Conservation (phyloP, 345 rosid species). For the Bruguiera parviflora region DNA sequence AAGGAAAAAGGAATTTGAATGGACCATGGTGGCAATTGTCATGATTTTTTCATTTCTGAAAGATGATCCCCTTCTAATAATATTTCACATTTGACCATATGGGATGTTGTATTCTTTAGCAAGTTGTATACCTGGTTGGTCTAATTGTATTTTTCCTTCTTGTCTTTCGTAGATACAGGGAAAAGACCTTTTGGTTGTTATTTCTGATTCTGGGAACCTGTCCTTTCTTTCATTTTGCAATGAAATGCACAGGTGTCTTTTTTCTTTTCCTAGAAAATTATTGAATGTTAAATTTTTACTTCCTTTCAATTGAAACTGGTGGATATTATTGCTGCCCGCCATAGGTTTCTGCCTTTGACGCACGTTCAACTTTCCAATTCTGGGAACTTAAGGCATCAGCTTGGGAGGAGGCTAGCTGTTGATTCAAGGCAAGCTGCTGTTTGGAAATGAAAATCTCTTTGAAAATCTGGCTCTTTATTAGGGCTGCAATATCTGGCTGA, state of each 20-base stretch:
- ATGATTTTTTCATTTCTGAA: background rate
- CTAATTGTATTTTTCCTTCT: conserved; percentile 5
- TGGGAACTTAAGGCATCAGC: conserved; percentile 76
- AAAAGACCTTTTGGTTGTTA: conserved; percentile 76
- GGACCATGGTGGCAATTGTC: background rate
- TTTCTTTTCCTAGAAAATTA: conserved; percentile 18
- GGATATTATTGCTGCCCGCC: conserved; percentile 6
- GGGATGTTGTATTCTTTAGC: background rate
- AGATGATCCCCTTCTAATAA: background rate
- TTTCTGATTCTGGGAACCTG: conserved; percentile 99
- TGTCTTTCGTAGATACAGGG: conserved; percentile 51
- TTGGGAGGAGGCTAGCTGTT: conserved; percentile 83
- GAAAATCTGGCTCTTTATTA: background rate
- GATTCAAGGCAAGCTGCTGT: conserved; percentile 66
- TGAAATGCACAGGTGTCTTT: conserved; percentile 89
- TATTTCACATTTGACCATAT: too few species aligned
- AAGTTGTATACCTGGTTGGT: background rate
- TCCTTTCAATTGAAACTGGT: background rate
- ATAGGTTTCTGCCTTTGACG: conserved; percentile 82
- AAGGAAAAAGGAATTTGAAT: background rate
- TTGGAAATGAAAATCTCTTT: background rate
- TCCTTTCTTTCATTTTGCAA: conserved; percentile 82
- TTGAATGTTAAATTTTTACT: conserved; percentile 4
- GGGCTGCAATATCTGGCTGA: background rate
- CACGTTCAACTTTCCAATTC: conserved; percentile 78